Evolutionary conservation across 2,329 filamentous ascomycete species (phyloP).

Genomic region (Conoideocrella luteorostrata): DNA sequence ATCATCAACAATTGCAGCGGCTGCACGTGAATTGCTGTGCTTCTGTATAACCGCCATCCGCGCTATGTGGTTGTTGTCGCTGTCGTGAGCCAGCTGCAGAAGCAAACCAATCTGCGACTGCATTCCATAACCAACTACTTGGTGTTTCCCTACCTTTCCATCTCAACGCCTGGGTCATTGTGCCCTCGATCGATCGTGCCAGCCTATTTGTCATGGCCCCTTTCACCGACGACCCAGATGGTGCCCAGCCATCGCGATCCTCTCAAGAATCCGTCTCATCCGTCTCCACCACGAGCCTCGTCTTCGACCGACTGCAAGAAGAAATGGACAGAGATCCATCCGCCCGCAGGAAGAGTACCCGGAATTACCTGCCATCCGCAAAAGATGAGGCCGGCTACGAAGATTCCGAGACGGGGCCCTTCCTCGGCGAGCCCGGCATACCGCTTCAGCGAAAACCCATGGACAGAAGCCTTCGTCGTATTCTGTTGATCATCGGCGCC

Average conservation of each 20-base stretch:
- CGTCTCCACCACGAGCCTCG: constrained; percentile 75
- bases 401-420: constrained; percentile 47
- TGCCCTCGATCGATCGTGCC: too few species aligned
- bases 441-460: constrained; percentile 44
- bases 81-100: too few species aligned
- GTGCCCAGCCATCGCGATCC: constrained; percentile 14
- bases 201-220: constrained; percentile 7
- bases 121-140: too few species aligned
- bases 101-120: too few species aligned
- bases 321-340: constrained; percentile 28
- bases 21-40: too few species aligned
- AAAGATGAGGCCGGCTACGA: constrained; percentile 23
- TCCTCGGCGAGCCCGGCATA: constrained; percentile 35
- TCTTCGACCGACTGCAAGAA: constrained; percentile 71
- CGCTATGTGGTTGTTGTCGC: too few species aligned
- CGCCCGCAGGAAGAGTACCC: constrained; percentile 13
- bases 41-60: too few species aligned
- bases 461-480: constrained; percentile 58
- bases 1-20: too few species aligned
- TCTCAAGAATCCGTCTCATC: constrained; percentile 62
- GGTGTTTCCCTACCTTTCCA: too few species aligned
- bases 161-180: too few species aligned
- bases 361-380: constrained; percentile 23
- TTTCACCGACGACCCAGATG: constrained; percentile 13
- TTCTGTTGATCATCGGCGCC: constrained; percentile 53